These are phyloP conservation scores for Pseudogymnoascus sp. DNA, from an alignment of 2,329 filamentous ascomycete species.

Conservation along the genomic window DNA sequence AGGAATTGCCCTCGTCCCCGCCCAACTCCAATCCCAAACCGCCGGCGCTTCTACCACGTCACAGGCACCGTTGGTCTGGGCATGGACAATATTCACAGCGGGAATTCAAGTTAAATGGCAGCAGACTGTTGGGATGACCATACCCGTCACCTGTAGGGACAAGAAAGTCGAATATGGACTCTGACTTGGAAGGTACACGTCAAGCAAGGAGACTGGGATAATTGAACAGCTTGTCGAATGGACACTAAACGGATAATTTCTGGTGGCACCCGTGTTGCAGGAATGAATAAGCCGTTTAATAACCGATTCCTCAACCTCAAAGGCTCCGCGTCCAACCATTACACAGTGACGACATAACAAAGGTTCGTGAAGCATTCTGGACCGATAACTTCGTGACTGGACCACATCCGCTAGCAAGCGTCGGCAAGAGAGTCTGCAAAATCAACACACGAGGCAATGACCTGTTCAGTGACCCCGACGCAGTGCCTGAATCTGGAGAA, in stretches of 20 bases:
- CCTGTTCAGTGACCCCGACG: neutral
- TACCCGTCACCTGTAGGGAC: neutral
- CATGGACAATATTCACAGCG: neutral
- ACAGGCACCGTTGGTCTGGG: neutral
- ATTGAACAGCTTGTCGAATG: neutral
- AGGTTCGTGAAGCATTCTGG: neutral
- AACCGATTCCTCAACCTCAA: neutral
- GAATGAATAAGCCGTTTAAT: neutral
- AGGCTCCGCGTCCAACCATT: neutral
- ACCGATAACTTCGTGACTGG: neutral
- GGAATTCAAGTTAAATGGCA: neutral
- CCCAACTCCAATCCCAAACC: neutral
- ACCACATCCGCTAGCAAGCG: neutral
- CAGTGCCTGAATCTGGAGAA: neutral
- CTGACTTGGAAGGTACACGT: neutral
- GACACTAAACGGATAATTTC: neutral
- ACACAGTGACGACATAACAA: neutral
- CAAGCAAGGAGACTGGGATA: neutral
- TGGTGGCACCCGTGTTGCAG: neutral
- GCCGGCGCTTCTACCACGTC: constrained; percentile 3
- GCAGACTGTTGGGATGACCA: neutral
- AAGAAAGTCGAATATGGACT: neutral
- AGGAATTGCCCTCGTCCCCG: neutral
- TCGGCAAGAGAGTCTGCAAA: neutral
- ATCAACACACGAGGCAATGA: neutral